Evolutionary conservation across 805 yeast genomes (phyloP), one percentile per base, ranked within the genome.

Genomic region (Metschnikowia similis): DNA sequence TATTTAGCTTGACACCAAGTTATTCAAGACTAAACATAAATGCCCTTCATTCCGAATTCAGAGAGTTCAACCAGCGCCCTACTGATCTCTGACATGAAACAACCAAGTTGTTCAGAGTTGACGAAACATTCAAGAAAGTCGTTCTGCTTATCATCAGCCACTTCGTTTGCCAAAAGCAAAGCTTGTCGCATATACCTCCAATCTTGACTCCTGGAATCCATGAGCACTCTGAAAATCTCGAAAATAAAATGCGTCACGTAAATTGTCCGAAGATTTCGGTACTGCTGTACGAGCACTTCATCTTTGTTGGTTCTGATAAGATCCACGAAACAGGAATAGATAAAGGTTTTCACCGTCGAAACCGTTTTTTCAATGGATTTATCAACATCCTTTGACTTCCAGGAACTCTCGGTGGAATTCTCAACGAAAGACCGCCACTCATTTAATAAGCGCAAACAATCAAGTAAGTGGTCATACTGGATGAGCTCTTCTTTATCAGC

Each of bases 191-290:
- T 69, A 55, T 82, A 81, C 40, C 60, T 62, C 70, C 72, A 64
- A 56, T 66, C 69, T 40, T 71, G 71, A 26, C 60, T 56, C 51
- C 75, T 62, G 8, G 76, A 66, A 40, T 59, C 57, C 53, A 66
- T 65, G 56, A 66, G 69, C 7, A 85, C 77, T 42, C 79, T 79
- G 56, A 87, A 80, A 45, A 87, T 69, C 57, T 85, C 87, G 48
- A 85, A 80, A 34, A 89, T 75, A 48, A 89, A 65, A 55, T 77
- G 79, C 13, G 97, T 96, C 6, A 89, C 77, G 65, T 89, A 90
- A 16, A 82, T 65, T 9, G 82, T 72, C 59, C 96, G 79, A 45
- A 87, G 70, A 47, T 80, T 84, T 41, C 66, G 66, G 47, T 78
- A 74, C 3, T 80, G 59, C 3, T 66, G 72, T 17, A 32, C 41